Conservation (phyloP, 2,329 filamentous ascomycete genomes). For the Colletotrichum trifolii region DNA sequence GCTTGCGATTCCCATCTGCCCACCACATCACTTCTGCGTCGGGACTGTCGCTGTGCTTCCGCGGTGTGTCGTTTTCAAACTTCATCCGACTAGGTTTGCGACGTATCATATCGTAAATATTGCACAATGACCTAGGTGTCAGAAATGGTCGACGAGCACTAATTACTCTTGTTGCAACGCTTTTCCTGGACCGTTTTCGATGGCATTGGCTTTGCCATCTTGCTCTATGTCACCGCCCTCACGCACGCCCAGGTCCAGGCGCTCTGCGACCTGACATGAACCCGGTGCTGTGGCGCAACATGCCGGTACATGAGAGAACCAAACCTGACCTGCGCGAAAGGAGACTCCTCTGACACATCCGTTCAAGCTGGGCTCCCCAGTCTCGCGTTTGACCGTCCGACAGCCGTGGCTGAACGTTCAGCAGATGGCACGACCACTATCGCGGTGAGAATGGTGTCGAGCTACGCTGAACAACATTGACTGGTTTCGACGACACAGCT, state of each 20-base stretch:
- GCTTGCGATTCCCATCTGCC: constrained; percentile 14
- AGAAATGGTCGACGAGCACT: constrained; percentile 6
- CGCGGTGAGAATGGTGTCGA: too few relatives aligned
- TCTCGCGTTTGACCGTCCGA: too few relatives aligned
- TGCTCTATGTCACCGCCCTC: constrained; percentile 10
- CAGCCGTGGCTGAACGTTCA: too few relatives aligned
- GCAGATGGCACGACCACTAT: too few relatives aligned
- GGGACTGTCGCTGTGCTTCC: constrained; percentile 27
- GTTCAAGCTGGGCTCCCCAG: too few relatives aligned
- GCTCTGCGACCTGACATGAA: constrained; percentile 13
- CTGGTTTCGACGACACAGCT: constrained; percentile 1
- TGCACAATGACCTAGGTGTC: constrained; percentile 19
- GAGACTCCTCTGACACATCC: too few relatives aligned
- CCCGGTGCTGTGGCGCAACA: constrained; percentile 13
- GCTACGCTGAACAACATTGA: too few relatives aligned
- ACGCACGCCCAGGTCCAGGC: constrained; percentile 33
- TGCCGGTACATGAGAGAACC: constrained; percentile 24
- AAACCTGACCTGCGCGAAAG: constrained; percentile 10
- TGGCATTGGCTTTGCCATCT: constrained; percentile 21
- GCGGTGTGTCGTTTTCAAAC: constrained; percentile 31
- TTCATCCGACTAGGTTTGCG: constrained; percentile 2
- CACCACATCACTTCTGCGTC: background rate
- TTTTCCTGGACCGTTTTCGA: constrained; percentile 14
- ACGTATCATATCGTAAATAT: constrained; percentile 23
- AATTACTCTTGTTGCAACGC: background rate